phyloP scores from a whole-genome alignment of 192 early-diverging fungal species.

The Podochytrium sp. region DNA sequence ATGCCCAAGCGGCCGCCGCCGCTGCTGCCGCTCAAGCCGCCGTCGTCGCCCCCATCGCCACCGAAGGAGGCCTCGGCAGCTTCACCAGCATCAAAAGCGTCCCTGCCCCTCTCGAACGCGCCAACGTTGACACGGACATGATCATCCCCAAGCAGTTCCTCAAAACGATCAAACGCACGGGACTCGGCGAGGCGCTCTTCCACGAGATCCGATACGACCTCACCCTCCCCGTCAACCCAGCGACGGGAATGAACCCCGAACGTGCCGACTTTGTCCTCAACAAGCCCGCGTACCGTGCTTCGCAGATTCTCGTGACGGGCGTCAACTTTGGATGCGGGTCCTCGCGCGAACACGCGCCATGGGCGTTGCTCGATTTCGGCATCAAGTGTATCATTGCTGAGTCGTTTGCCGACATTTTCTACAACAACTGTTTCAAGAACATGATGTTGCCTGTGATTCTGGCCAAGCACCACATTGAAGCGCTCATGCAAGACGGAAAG shows the following conservation, averaged over 20 bases:
- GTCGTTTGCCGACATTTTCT: slow-evolving; percentile 75
- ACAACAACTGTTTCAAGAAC: slow-evolving; percentile 78
- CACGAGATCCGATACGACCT: slow-evolving; percentile 61
- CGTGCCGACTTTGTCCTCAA: slow-evolving; percentile 67
- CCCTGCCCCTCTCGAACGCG: slow-evolving; percentile 61
- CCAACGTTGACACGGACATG: slow-evolving; percentile 76
- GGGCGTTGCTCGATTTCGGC: slow-evolving; percentile 75
- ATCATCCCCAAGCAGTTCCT: slow-evolving; percentile 80
- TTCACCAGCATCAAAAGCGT: slow-evolving; percentile 65
- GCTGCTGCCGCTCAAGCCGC: slow-evolving; percentile 7
- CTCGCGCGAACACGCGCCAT: slow-evolving; percentile 74
- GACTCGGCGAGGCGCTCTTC: slow-evolving; percentile 65
- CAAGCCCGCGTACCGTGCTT: slow-evolving; percentile 50
- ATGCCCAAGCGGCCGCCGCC: slow-evolving; percentile 1
- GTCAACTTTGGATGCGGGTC: slow-evolving; percentile 74
- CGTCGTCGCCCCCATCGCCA: slow-evolving; percentile 9
- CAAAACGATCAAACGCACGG: slow-evolving; percentile 75
- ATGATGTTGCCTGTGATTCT: slow-evolving; percentile 63
- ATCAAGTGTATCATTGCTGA: slow-evolving; percentile 72
- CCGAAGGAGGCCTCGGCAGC: slow-evolving; percentile 54
- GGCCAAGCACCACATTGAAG: slow-evolving; percentile 30
- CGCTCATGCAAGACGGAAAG: slow-evolving; percentile 51
- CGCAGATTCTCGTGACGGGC: slow-evolving; percentile 60
- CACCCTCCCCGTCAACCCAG: slow-evolving; percentile 26
- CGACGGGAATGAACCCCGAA: slow-evolving; percentile 42